Evolutionary conservation across 2,329 filamentous ascomycete genomes (phyloP).

Genomic region (Macrophomina phaseolina): DNA sequence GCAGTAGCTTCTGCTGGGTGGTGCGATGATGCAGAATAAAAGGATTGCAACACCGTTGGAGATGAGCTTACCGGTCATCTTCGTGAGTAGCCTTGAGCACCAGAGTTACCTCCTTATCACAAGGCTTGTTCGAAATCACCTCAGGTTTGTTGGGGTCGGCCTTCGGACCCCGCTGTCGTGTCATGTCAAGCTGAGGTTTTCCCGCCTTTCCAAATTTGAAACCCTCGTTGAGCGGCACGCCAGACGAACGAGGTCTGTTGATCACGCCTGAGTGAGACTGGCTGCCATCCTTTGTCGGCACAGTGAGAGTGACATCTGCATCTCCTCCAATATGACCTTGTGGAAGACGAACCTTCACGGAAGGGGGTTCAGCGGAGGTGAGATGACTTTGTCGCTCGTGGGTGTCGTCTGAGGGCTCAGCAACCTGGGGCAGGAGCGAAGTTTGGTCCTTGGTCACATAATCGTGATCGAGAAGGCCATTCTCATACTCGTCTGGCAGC

Average conservation of each 20-base stretch:
- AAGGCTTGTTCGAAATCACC: background rate
- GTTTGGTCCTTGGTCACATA: no score
- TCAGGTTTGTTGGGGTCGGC: no score
- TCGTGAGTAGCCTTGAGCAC: background rate
- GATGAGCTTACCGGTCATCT: no score
- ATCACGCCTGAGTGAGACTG: background rate
- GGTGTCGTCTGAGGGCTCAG: background rate
- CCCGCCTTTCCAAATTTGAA: background rate
- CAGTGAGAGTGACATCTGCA: background rate
- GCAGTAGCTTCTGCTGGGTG: no score
- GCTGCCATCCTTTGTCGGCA: background rate
- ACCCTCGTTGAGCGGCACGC: background rate
- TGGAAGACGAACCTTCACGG: no score
- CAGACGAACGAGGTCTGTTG: conserved; percentile 4
- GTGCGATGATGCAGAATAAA: no score
- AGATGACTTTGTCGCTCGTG: background rate
- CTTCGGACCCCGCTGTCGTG: background rate
- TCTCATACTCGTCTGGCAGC: background rate
- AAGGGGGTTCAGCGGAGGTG: background rate
- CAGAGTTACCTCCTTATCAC: background rate
- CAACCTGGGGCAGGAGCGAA: background rate
- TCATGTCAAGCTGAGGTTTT: background rate
- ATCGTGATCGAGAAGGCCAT: background rate
- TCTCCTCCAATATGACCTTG: no score
- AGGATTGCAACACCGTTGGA: no score